Base-by-base conservation (phyloP, 2,329 filamentous ascomycete genomes). In the Colletotrichum tabaci region DNA sequence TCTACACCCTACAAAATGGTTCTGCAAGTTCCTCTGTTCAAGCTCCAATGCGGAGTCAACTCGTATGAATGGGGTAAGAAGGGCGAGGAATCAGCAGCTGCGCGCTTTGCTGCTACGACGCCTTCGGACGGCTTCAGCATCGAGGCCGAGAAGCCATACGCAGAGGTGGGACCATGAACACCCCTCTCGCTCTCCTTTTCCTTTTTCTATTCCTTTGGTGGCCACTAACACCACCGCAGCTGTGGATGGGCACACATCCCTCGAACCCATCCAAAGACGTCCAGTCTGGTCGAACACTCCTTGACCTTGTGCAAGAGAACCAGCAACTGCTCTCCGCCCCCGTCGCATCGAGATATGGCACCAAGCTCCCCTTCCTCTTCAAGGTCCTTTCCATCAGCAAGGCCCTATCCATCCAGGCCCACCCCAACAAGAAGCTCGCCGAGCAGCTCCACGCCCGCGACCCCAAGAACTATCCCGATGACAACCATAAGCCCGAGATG, bases 401-500 rank as follows among this genome's bases (percentile, higher is more conserved):
- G 82, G 96, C 96, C 13, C 89, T 99, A 71, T 98, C 95, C 74
- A 98, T 99, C 77, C 96, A 99, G 82, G 96, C 96, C 30, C 96
- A 99, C 77, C 95, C 95, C 62, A 97, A 98, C 86, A 98, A 98
- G 89, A 94, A 93, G 83, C 91, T 85, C 16, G 96, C 96, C 62
- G 96, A 97, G 84, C 86, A 94, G 80, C 87, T 99, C 40, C 96
- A 98, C 81, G 89, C 91, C 49, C 91, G 88, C 74, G 96, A 99
- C 79, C 89, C 95, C 60, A 94, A 94, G 84, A 97, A 99, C 86
- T 99, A 99, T 80, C 96, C 96, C 69, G 95, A 99, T 86, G 96
- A 98, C 86, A 99, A 99, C 85, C 96, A 99, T 87, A 99, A 99
- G 85, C 96, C 96, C 44, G 96, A 99, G 84, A 99, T 99, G 96